A percentile compares a stretch with the other conserved stretches of the same genome.
Conservation (phyloP, 73 alveolate species). For the Stentor roeselii region DNA sequence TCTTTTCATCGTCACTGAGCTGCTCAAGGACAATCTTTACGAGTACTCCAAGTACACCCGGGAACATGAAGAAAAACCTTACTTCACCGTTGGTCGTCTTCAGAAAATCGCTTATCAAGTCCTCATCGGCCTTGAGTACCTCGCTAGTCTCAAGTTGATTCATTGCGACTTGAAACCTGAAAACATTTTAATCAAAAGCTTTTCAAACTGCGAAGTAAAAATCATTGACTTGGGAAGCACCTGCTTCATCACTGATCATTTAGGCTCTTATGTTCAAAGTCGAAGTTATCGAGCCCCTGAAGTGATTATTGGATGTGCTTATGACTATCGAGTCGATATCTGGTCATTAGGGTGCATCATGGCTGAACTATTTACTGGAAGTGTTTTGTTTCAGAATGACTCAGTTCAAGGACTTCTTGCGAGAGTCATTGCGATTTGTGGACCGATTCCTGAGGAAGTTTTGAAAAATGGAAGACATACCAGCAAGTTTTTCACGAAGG, state of each 20-base stretch:
- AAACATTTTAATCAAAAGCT: slow-evolving; percentile 89
- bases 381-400: slow-evolving; percentile 90
- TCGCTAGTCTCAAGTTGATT: slow-evolving; percentile 79
- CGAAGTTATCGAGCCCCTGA: slow-evolving; percentile 98
- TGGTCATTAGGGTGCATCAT: slow-evolving; percentile 97
- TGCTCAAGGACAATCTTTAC: slow-evolving; percentile 96
- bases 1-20: slow-evolving; percentile 96
- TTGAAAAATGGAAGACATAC: slow-evolving; percentile 59
- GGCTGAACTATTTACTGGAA: slow-evolving; percentile 98
- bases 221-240: slow-evolving; percentile 97
- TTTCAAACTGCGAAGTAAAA: slow-evolving; percentile 80
- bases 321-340: slow-evolving; percentile 93
- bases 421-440: slow-evolving; percentile 76
- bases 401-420: slow-evolving; percentile 84
- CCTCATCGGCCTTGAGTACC: slow-evolving; percentile 81
- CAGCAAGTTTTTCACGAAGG: slow-evolving; percentile 57
- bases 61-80: slow-evolving; percentile 90
- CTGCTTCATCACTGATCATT: slow-evolving; percentile 95
- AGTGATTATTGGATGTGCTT: slow-evolving; percentile 95
- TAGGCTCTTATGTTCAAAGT: slow-evolving; percentile 90
- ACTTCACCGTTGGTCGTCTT: slow-evolving; percentile 90
- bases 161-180: slow-evolving; percentile 99
- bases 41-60: slow-evolving; percentile 95
- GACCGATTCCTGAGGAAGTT: slow-evolving; percentile 68
- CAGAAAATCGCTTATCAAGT: slow-evolving; percentile 88